These are phyloP conservation scores for Pseudogymnoascus sp. DNA, from an alignment of 2,329 filamentous ascomycete genomes.

Conservation along the genomic window DNA sequence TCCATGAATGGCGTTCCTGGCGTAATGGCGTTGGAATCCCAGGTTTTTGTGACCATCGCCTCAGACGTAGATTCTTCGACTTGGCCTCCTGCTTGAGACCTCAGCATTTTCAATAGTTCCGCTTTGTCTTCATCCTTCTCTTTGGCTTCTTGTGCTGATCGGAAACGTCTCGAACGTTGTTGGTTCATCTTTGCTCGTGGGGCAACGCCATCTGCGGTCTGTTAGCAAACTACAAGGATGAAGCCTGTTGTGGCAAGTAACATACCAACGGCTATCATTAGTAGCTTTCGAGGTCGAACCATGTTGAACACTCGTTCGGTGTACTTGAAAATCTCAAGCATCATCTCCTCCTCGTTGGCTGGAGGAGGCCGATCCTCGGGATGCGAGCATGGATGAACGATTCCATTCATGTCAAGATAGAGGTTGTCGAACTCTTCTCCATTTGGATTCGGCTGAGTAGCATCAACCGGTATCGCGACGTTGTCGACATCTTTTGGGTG, in stretches of 20 bases:
- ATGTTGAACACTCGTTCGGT: constrained; percentile 99
- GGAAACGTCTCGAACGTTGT: constrained; percentile 91
- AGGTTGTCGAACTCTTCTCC: constrained; percentile 97
- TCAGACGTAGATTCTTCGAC: constrained; percentile 56
- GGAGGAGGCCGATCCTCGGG: constrained; percentile 89
- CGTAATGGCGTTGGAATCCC: constrained; percentile 82
- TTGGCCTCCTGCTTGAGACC: constrained; percentile 65
- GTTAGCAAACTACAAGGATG: neutral
- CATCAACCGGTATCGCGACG: constrained; percentile 75
- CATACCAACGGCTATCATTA: constrained; percentile 94
- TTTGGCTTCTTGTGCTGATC: constrained; percentile 86
- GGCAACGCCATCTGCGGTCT: constrained; percentile 74
- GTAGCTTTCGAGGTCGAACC: constrained; percentile 88
- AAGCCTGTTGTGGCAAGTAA: constrained; percentile 18
- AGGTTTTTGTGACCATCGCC: constrained; percentile 74
- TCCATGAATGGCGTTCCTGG: constrained; percentile 99
- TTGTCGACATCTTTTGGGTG: constrained; percentile 77
- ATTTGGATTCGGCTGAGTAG: constrained; percentile 82
- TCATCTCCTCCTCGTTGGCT: constrained; percentile 97
- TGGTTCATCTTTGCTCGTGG: constrained; percentile 99
- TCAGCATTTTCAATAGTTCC: constrained; percentile 78
- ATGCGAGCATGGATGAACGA: constrained; percentile 97
- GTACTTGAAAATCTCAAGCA: constrained; percentile 96
- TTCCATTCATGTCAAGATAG: constrained; percentile 99
- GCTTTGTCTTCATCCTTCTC: constrained; percentile 90